Base-by-base conservation (phyloP, 129 eudicot genomes). In the Kitagawia praeruptora region DNA sequence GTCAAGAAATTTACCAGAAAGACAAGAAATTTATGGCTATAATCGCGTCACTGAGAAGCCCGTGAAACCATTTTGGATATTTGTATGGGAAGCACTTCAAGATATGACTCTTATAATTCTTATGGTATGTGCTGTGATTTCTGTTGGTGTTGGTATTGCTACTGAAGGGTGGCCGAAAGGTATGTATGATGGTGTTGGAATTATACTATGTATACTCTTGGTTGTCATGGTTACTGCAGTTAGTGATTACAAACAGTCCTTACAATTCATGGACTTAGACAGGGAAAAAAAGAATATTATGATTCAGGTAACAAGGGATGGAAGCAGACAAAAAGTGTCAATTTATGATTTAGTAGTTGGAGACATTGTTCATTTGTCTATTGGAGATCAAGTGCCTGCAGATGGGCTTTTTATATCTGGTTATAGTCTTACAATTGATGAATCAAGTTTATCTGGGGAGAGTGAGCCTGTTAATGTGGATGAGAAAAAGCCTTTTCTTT, bases 161-260 rank as follows among this genome's bases (percentile, higher is more conserved):
- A 91, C 91, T 0, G 98, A 91, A 83, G 98, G 98, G 18, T 93
- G 94, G 97, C 98, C 98, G 0, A 82, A 87, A 78, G 98, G 98
- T 37, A 82, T 91, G 89, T 93, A 93, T 54, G 97, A 93, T 27
- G 98, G 98, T 10, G 25, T 91, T 38, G 98, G 98, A 58, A 91
- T 93, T 23, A 83, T 91, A 19, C 80, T 87, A 0, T 88, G 97
- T 80, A 93, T 93, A 63, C 72, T 91, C 75, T 75, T 91, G 84
- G 97, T 93, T 70, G 98, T 93, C 28, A 70, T 85, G 45, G 98
- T 93, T 13, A 93, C 98, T 46, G 97, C 97, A 1, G 75, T 88
- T n/a, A 93, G 98, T 72, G 98, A 93, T 78, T 93, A 87, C 53
- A 91, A 85, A 71, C 98, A 93, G 71, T 91, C 98, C 10, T 85